These are phyloP conservation scores for Capsella rubella DNA, from an alignment of 441 rosid genomes.

Conservation along the genomic window DNA sequence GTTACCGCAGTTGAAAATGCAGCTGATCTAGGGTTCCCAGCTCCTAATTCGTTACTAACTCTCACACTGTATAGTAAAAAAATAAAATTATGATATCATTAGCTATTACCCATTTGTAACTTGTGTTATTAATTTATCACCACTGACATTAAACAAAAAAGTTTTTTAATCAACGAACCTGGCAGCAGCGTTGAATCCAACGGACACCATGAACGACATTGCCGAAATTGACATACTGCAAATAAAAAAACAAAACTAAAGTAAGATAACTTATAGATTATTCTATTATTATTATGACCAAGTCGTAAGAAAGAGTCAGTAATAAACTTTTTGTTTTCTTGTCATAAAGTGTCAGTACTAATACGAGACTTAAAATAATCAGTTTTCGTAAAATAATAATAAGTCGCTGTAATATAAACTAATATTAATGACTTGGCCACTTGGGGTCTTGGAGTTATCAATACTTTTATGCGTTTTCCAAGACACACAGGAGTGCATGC, in stretches of 20 bases:
- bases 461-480: not conserved
- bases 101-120: not conserved
- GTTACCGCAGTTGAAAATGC: conserved; percentile 50
- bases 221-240: conserved; percentile 53
- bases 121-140: not conserved
- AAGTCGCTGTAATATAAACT: not conserved
- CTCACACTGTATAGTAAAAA: conserved; percentile 41
- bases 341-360: not conserved
- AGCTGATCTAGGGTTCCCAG: conserved; percentile 46
- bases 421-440: not conserved
- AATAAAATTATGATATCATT: not conserved
- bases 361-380: conserved; percentile 1
- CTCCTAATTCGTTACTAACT: conserved; percentile 48
- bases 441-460: conserved; percentile 15
- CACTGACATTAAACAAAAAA: not conserved
- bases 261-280: not conserved
- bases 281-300: not conserved
- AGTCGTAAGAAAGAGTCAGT: not conserved
- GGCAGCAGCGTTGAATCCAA: conserved; percentile 65
- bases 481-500: conserved; percentile 13
- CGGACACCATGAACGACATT: conserved; percentile 48
- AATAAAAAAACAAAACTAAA: not conserved
- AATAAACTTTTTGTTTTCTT: not conserved
- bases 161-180: conserved; percentile 29
- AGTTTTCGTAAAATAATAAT: not conserved